Conservation (phyloP, 352 stramenopile species). For the Saprolegnia parasitica region DNA sequence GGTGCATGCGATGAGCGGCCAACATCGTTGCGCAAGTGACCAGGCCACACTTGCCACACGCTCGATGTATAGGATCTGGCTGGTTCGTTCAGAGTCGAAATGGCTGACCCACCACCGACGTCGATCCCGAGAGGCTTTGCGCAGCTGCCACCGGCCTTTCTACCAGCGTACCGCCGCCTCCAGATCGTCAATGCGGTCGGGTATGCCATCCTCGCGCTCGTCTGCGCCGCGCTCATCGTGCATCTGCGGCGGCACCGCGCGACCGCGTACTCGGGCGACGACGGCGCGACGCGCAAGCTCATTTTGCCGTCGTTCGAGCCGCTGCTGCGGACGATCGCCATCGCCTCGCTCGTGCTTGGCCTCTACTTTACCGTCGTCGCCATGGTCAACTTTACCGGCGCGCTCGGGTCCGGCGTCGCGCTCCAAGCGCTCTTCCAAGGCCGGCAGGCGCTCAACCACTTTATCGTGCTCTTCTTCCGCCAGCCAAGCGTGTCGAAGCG, state of each 20-base stretch:
- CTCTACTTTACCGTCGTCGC: conserved; percentile 31
- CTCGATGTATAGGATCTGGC: too few relatives aligned
- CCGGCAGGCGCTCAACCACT: conserved; percentile 28
- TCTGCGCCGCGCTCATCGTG: conserved; percentile 39
- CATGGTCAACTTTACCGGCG: not conserved
- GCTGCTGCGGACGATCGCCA: conserved; percentile 38
- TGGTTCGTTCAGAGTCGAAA: too few relatives aligned
- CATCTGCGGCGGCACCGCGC: conserved; percentile 58
- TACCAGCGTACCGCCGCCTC: conserved; percentile 32
- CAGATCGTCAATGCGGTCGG: conserved; percentile 40
- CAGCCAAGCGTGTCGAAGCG: conserved; percentile 30
- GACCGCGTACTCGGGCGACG: conserved; percentile 46
- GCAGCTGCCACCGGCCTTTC: not conserved
- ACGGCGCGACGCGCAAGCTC: conserved; percentile 47
- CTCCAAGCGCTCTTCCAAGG: conserved; percentile 27
- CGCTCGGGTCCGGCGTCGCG: conserved; percentile 26
- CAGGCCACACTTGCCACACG: too few relatives aligned
- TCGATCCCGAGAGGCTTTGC: not conserved
- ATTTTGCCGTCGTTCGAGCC: conserved; percentile 65
- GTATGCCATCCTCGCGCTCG: conserved; percentile 41
- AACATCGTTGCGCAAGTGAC: too few relatives aligned
- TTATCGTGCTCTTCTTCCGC: conserved; percentile 27
- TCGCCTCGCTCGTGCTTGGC: conserved; percentile 37
- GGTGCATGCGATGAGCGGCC: too few relatives aligned
- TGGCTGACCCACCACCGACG: too few relatives aligned